Base-by-base conservation (phyloP, 176 grass and related monocot species). In the Hordeum marinum region DNA sequence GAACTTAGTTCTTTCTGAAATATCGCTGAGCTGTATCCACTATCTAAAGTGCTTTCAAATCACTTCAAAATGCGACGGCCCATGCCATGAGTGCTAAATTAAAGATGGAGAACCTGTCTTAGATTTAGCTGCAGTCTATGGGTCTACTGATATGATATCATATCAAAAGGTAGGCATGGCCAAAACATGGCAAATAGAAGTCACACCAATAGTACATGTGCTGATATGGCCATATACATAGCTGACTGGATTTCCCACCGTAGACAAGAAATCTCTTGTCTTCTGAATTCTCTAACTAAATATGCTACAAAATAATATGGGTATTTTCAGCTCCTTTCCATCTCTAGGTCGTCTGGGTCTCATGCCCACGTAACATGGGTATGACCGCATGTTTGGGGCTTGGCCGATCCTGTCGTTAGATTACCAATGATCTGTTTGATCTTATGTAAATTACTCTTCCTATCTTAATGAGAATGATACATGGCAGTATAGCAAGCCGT, bases 271-370 rank as follows among this genome's bases (percentile, higher is more conserved):
- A 13, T 34, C 45, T 68, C 48, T 35, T 32, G 15, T 63, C 64
- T 68, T 65, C 50, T 77, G 78, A 76, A 46, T 63, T 25, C 1
- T 5, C 21, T 59, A 79, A 39, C 79, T 89, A 46, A 61, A 32
- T 75, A 27, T 85, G 41, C 67, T 84, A 42, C 67, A 39, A 60
- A 72, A 62, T 40, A n/a, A n/a, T n/a, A n/a, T n/a, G n/a, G n/a
- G n/a, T n/a, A n/a, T n/a, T n/a, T n/a, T n/a, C n/a, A n/a, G n/a
- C n/a, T n/a, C n/a, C n/a, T n/a, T n/a, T n/a, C n/a, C n/a, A n/a
- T n/a, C n/a, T n/a, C n/a, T n/a, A n/a, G n/a, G n/a, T n/a, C n/a
- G n/a, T n/a, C n/a, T n/a, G n/a, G n/a, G n/a, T n/a, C n/a, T n/a
- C n/a, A n/a, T n/a, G n/a, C n/a, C n/a, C n/a, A n/a, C n/a, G n/a